Conservation (phyloP, 257 asterid species). For the Ilex asprella region DNA sequence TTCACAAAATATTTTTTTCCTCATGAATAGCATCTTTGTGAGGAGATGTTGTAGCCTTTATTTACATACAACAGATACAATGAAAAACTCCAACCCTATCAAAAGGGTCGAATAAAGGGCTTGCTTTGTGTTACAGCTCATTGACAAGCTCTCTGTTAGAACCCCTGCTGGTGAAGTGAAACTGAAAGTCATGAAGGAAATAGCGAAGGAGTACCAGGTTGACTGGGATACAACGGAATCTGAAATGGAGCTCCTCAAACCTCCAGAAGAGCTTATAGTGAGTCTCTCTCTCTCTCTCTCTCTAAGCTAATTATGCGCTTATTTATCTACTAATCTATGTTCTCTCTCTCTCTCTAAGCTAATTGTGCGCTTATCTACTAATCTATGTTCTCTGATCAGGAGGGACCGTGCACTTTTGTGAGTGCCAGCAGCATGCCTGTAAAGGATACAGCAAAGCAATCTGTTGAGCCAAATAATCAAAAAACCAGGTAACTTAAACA, state of each 20-base stretch:
- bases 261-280: conserved; percentile 85
- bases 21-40: too few species aligned
- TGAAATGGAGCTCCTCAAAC: conserved; percentile 80
- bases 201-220: conserved; percentile 89
- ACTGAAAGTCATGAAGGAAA: conserved; percentile 80
- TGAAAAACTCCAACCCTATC: not conserved
- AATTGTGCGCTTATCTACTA: not conserved
- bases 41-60: too few species aligned
- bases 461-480: conserved; percentile 31
- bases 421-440: conserved; percentile 73
- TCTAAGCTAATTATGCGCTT: too few species aligned
- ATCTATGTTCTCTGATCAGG: conserved; percentile 33
- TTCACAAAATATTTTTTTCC: too few species aligned
- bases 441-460: conserved; percentile 40
- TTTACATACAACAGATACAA: too few species aligned
- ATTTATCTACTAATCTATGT: not conserved
- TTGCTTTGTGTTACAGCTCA: conserved; percentile 50
- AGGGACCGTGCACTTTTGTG: conserved; percentile 59
- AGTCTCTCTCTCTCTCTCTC: conserved; percentile 3
- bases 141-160: conserved; percentile 89
- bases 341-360: not conserved
- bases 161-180: conserved; percentile 85
- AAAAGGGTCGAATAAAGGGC: not conserved
- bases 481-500: conserved; percentile 36
- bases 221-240: conserved; percentile 83